phyloP scores from a whole-genome alignment of 2,329 filamentous ascomycete genomes.

The Venturia asperata region DNA sequence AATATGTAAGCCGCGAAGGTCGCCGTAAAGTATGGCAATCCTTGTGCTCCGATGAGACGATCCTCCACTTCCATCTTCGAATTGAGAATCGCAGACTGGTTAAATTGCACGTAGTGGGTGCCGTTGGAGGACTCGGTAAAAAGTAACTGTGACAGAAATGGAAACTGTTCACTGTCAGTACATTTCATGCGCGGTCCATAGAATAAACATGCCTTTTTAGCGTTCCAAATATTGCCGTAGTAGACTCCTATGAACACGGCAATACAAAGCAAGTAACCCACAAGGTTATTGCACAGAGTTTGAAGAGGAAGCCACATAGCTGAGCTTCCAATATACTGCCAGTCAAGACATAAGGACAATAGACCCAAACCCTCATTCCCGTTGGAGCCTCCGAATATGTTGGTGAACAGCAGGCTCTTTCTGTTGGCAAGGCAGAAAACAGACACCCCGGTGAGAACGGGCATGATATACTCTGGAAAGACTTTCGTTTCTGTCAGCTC shows the following conservation, averaged over 20 bases:
- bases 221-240: slow-evolving; percentile 17
- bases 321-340: slow-evolving; percentile 19
- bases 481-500: background rate
- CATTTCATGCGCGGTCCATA: background rate
- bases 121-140: slow-evolving; percentile 19
- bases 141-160: slow-evolving; percentile 21
- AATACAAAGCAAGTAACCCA: slow-evolving; percentile 21
- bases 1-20: slow-evolving; percentile 20
- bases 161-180: slow-evolving; percentile 16
- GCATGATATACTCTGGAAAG: slow-evolving; percentile 5
- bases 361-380: slow-evolving; percentile 21
- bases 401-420: slow-evolving; percentile 20
- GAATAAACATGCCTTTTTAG: background rate
- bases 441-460: slow-evolving; percentile 17
- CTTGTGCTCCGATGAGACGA: slow-evolving; percentile 16
- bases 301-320: slow-evolving; percentile 19
- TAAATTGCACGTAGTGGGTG: slow-evolving; percentile 20
- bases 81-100: slow-evolving; percentile 21
- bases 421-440: slow-evolving; percentile 21
- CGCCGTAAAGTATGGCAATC: slow-evolving; percentile 20
- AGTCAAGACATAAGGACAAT: slow-evolving; percentile 19
- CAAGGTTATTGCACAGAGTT: slow-evolving; percentile 18
- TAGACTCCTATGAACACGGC: slow-evolving; percentile 22
- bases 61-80: slow-evolving; percentile 17
- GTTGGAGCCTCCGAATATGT: slow-evolving; percentile 21